Conservation (phyloP, 331 rosid genomes). For the Arachis monticola region DNA sequence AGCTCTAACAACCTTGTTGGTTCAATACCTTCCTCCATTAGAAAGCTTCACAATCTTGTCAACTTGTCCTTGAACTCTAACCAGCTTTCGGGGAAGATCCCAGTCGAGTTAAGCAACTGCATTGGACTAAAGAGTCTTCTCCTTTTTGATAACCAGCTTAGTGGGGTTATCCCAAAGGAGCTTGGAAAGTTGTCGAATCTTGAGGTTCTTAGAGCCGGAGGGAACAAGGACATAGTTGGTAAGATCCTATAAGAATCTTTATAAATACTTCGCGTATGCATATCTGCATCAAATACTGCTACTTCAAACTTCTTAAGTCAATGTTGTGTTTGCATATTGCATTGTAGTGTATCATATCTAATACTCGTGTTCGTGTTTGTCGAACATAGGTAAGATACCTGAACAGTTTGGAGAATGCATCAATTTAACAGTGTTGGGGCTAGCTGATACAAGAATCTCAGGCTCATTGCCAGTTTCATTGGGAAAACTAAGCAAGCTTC, state of each 20-base stretch:
- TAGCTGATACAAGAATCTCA: constrained; percentile 79
- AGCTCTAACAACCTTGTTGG: constrained; percentile 77
- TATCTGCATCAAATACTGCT: no score
- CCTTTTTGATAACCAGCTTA: constrained; percentile 67
- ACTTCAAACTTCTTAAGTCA: no score
- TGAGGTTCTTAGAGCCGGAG: constrained; percentile 74
- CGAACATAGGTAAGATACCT: constrained; percentile 64
- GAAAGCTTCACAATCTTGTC: constrained; percentile 58
- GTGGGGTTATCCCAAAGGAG: constrained; percentile 57
- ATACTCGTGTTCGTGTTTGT: no score
- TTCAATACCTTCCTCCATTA: constrained; percentile 64
- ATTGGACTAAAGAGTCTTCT: constrained; percentile 48
- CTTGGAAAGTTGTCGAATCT: constrained; percentile 65
- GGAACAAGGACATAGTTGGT: constrained; percentile 75
- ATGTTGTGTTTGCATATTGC: no score
- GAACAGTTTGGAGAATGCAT: constrained; percentile 74
- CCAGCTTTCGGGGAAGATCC: constrained; percentile 76
- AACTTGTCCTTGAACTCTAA: constrained; percentile 75
- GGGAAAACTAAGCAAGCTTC: constrained; percentile 69
- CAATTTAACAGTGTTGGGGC: constrained; percentile 78
- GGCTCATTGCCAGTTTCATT: constrained; percentile 81
- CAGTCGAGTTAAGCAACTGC: constrained; percentile 62
- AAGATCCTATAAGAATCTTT: constrained; percentile 38
- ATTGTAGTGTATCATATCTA: no score
- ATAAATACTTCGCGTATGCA: no score